Conservation (phyloP, 768 basidiomycete genomes). For the Psilocybe tampanensis region DNA sequence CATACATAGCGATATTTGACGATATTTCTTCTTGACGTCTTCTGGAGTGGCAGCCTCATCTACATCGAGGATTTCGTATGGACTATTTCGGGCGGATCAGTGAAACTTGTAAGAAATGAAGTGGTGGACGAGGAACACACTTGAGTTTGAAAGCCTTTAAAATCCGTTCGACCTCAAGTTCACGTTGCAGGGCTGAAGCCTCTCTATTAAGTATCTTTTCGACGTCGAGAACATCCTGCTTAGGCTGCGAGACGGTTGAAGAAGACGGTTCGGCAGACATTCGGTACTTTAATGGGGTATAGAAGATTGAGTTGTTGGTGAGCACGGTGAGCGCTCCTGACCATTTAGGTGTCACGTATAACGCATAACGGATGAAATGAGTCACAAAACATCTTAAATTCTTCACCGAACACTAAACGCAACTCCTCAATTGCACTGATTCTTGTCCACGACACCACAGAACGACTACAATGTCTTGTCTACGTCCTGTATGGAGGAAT, state of each 20-base stretch:
- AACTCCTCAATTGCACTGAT: background rate
- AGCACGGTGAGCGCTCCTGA: too few species aligned
- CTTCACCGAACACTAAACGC: too few species aligned
- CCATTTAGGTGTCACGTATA: too few species aligned
- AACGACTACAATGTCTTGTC: slow-evolving; percentile 9
- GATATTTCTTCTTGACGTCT: slow-evolving; percentile 89
- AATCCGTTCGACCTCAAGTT: slow-evolving; percentile 89
- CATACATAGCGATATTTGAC: slow-evolving; percentile 84
- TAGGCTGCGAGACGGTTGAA: slow-evolving; percentile 14
- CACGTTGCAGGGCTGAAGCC: slow-evolving; percentile 83
- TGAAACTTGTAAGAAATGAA: background rate
- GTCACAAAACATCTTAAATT: too few species aligned
- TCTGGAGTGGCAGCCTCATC: slow-evolving; percentile 68
- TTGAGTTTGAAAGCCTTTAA: slow-evolving; percentile 96
- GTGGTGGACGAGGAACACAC: slow-evolving; percentile 43
- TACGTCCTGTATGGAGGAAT: slow-evolving; percentile 10
- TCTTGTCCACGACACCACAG: background rate
- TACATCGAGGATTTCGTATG: slow-evolving; percentile 93
- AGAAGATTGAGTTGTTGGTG: too few species aligned
- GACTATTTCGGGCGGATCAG: slow-evolving; percentile 50
- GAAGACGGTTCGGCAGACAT: slow-evolving; percentile 16
- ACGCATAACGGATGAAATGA: too few species aligned
- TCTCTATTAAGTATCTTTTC: slow-evolving; percentile 81
- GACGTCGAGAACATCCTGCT: slow-evolving; percentile 56
- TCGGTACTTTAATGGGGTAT: background rate